phyloP scores from a whole-genome alignment of 148 eudicot species.

The Camellia granthamiana region DNA sequence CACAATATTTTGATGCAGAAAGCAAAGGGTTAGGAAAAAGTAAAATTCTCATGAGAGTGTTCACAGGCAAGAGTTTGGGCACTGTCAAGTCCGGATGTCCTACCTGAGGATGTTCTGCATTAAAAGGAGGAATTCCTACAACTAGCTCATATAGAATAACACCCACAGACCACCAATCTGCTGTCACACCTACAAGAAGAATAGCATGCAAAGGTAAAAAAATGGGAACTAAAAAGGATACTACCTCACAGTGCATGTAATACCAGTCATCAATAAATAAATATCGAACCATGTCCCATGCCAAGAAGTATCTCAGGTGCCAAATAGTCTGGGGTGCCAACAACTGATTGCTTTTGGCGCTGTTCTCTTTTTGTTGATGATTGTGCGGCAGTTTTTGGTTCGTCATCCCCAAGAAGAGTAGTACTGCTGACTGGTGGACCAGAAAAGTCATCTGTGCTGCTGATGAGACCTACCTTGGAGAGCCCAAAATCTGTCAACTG shows the following conservation, averaged over 20 bases:
- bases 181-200: slow-evolving; percentile 66
- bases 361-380: slow-evolving; percentile 44
- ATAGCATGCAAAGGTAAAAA: slow-evolving; percentile 16
- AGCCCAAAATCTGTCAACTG: slow-evolving; percentile 99
- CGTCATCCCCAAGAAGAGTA: slow-evolving; percentile 56
- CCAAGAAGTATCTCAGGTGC: slow-evolving; percentile 99
- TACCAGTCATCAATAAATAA: slow-evolving; percentile 10
- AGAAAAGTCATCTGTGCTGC: slow-evolving; percentile 91
- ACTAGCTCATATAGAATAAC: slow-evolving; percentile 94
- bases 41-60: slow-evolving; percentile 1
- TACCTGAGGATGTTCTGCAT: slow-evolving; percentile 95
- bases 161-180: slow-evolving; percentile 99
- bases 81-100: slow-evolving; percentile 14
- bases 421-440: slow-evolving; percentile 70
- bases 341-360: slow-evolving; percentile 75
- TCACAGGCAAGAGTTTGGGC: slow-evolving; percentile 1
- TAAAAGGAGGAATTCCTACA: slow-evolving; percentile 96
- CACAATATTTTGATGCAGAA: slow-evolving; percentile 2
- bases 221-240: not conserved
- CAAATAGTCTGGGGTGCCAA: slow-evolving; percentile 99
- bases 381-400: slow-evolving; percentile 29
- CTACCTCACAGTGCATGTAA: not conserved
- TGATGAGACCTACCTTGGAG: slow-evolving; percentile 94
- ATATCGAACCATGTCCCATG: slow-evolving; percentile 85
- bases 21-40: not conserved